Evolutionary conservation across 164 flowering plant genomes (phyloP).

Genomic region (Houttuynia cordata): DNA sequence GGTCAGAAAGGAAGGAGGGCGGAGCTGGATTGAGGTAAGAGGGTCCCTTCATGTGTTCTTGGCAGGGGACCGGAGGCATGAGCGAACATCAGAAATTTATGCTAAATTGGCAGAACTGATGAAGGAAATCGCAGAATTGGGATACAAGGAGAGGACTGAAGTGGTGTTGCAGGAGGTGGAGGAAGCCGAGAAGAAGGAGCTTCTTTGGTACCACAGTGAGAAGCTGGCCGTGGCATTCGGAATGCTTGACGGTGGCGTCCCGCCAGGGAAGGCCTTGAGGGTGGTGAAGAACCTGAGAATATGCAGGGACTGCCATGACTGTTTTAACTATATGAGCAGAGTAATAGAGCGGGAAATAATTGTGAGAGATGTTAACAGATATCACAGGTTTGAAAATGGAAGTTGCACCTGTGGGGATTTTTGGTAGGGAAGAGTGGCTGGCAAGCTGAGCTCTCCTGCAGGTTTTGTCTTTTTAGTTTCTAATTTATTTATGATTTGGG

Average conservation of each 20-base stretch:
- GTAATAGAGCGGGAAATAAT: slow-evolving; percentile 48
- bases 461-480: no score
- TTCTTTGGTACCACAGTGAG: slow-evolving; percentile 51
- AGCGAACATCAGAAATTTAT: slow-evolving; percentile 29
- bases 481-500: no score
- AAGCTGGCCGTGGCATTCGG: slow-evolving; percentile 59
- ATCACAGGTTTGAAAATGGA: slow-evolving; percentile 48
- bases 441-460: neutral
- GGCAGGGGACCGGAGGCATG: slow-evolving; percentile 43
- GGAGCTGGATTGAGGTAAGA: slow-evolving; percentile 58
- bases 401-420: slow-evolving; percentile 41
- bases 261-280: slow-evolving; percentile 52
- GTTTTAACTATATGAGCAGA: slow-evolving; percentile 43
- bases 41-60: slow-evolving; percentile 50
- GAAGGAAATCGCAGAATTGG: slow-evolving; percentile 38
- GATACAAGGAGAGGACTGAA: slow-evolving; percentile 36
- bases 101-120: slow-evolving; percentile 37
- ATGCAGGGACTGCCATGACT: slow-evolving; percentile 60
- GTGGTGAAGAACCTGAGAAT: slow-evolving; percentile 60
- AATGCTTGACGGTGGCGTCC: slow-evolving; percentile 38
- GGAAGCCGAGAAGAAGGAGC: slow-evolving; percentile 32
- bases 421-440: slow-evolving; percentile 22
- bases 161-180: slow-evolving; percentile 35
- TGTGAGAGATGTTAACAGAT: slow-evolving; percentile 59
- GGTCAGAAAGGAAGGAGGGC: slow-evolving; percentile 45